Conservation (phyloP, 129 eudicot species). For the Rutidosis leptorrhynchoides region DNA sequence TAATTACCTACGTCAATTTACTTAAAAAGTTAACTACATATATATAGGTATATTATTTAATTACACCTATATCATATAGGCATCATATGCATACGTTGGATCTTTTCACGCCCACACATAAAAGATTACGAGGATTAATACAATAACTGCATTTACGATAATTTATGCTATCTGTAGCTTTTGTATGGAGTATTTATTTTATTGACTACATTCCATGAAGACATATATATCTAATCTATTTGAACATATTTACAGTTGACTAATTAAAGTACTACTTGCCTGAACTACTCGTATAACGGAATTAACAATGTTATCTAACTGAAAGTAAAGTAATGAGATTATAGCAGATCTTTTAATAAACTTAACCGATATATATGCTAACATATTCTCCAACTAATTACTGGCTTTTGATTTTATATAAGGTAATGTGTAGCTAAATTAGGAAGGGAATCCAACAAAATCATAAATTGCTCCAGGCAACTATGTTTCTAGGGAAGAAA, state of each 20-base stretch:
- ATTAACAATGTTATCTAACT: background rate
- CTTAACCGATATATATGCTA: background rate
- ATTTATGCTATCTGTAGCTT: constrained; percentile 16
- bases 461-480: constrained; percentile 1
- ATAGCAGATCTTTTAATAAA: background rate
- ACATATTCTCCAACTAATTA: background rate
- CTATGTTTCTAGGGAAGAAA: constrained; percentile 5
- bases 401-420: background rate
- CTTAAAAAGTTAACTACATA: constrained; percentile 31
- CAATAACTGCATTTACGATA: constrained; percentile 26
- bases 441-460: constrained; percentile 18
- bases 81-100: constrained; percentile 26
- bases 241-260: background rate
- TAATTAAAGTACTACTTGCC: no score
- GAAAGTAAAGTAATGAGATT: background rate
- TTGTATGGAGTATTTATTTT: no score
- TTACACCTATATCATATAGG: constrained; percentile 20
- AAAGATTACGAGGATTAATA: background rate
- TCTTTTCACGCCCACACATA: constrained; percentile 1
- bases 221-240: background rate
- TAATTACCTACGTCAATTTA: constrained; percentile 27
- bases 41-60: constrained; percentile 29
- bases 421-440: background rate
- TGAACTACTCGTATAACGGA: no score
- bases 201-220: background rate